phyloP scores from a whole-genome alignment of 2,329 filamentous ascomycete species.

The Beauveria australis region DNA sequence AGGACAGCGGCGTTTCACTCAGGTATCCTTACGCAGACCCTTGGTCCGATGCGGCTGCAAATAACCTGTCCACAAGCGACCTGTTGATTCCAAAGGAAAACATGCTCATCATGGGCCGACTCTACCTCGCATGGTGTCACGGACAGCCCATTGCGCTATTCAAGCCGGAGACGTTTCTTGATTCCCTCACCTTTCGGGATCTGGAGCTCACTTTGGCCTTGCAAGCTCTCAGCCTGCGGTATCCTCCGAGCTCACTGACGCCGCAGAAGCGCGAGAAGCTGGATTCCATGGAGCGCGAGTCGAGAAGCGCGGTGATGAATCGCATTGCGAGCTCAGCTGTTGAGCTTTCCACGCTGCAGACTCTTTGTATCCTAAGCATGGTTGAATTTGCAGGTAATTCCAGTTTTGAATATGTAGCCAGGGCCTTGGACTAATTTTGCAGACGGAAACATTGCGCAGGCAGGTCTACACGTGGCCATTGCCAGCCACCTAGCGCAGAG shows the following conservation, averaged over 20 bases:
- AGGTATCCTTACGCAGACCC: neutral
- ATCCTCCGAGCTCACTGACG: conserved; percentile 20
- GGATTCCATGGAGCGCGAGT: conserved; percentile 10
- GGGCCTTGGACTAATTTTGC: neutral
- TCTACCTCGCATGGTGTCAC: conserved; percentile 40
- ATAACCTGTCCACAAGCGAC: neutral
- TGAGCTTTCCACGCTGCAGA: conserved; percentile 30
- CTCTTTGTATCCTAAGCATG: conserved; percentile 29
- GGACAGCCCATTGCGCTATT: conserved; percentile 43
- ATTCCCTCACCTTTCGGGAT: conserved; percentile 29
- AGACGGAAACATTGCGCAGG: conserved; percentile 19
- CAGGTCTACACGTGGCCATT: conserved; percentile 18
- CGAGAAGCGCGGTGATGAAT: conserved; percentile 23
- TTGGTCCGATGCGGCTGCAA: neutral
- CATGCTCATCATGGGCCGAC: conserved; percentile 18
- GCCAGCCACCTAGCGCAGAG: conserved; percentile 17
- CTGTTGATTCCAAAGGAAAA: conserved; percentile 6
- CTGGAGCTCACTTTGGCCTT: conserved; percentile 25
- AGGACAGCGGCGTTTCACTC: neutral
- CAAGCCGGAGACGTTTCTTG: conserved; percentile 29
- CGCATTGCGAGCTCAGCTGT: conserved; percentile 26
- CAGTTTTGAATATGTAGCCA: neutral
- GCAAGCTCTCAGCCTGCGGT: conserved; percentile 35
- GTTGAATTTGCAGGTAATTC: conserved; percentile 28
- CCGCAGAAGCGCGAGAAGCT: conserved; percentile 12